These are phyloP conservation scores for Pyracantha coccinea DNA, from an alignment of 331 rosid genomes.

Conservation along the genomic window DNA sequence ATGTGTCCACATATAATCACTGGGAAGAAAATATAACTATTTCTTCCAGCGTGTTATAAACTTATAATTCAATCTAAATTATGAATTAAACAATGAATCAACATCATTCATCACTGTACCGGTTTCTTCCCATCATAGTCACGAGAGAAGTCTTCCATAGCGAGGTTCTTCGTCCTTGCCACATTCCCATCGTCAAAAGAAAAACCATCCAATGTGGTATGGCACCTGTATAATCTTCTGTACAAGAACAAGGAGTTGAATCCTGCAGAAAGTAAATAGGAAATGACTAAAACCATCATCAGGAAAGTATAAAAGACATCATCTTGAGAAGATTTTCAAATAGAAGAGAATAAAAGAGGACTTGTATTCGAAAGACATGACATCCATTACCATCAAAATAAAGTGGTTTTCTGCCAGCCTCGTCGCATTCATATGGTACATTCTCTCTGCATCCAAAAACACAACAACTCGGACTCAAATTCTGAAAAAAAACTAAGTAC, in stretches of 20 bases:
- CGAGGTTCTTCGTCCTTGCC: constrained; percentile 50
- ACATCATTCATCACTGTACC: constrained; percentile 40
- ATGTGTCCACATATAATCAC: neutral
- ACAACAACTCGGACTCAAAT: neutral
- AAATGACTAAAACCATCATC: neutral
- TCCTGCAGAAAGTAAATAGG: constrained; percentile 41
- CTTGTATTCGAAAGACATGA: neutral
- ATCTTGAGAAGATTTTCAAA: neutral
- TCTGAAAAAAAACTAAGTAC: neutral
- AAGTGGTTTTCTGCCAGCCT: constrained; percentile 28
- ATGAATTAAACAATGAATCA: neutral
- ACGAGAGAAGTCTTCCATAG: constrained; percentile 45
- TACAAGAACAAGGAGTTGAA: constrained; percentile 74
- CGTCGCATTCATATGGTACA: constrained; percentile 28
- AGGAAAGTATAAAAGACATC: neutral
- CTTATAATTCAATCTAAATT: neutral
- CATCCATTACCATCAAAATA: constrained; percentile 62
- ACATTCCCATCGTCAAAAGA: constrained; percentile 63
- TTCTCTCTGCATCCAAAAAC: constrained; percentile 51
- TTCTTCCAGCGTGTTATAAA: neutral
- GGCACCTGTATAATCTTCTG: constrained; percentile 77
- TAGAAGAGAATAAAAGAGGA: neutral
- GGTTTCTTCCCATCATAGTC: constrained; percentile 82
- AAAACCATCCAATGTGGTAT: constrained; percentile 66
- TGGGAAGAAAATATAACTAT: neutral